Evolutionary conservation across 306 rosid genomes (phyloP), one percentile per base, ranked within the genome.

Genomic region (Begonia loranthoides): DNA sequence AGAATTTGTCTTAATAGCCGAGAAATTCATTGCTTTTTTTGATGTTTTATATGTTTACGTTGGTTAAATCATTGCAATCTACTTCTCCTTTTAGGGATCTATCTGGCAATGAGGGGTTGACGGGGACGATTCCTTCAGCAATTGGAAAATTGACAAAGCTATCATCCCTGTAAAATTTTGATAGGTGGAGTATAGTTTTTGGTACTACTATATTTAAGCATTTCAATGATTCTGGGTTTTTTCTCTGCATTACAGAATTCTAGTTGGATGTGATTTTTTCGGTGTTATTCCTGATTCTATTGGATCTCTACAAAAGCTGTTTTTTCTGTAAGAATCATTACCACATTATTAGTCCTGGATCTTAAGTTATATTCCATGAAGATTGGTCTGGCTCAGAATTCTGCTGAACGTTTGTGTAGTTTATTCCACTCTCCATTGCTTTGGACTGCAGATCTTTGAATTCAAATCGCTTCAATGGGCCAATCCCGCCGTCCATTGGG

Each of bases 271-370:
- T 50, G 52, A 78, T 52, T 80, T 84, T 83, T 56, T 9, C 28
- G 94, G 81, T 51, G 59, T 55, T 44, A 78, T 84, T 58, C 94
- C 90, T 14, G 78, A 58, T 53, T n/a, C 67, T 51, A 69, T 84
- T 44, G 94, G 94, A 69, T 66, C 72, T 55, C 70, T 84, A 34
- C 28, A 56, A 52, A 56, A 58, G 28, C 86, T 84, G 34, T 59
- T 46, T 12, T 70, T 55, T 58, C 9, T 84, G 94, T 84, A 84
- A 67, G 89, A n/a, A 36, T 54, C 46, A 21, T 61, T 11, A 41
- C 19, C 10, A n/a, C 7, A 51, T 34, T 13, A 34, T 47, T 13
- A 16, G 36, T 4, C 6, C 5, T 28, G 36, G 36, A 28, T 28
- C 36, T 39, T 51, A 17, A 56, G 15, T 4, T 50, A 3, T 28